phyloP scores from a whole-genome alignment of 305 asterid species.

The Ilex paraguariensis region DNA sequence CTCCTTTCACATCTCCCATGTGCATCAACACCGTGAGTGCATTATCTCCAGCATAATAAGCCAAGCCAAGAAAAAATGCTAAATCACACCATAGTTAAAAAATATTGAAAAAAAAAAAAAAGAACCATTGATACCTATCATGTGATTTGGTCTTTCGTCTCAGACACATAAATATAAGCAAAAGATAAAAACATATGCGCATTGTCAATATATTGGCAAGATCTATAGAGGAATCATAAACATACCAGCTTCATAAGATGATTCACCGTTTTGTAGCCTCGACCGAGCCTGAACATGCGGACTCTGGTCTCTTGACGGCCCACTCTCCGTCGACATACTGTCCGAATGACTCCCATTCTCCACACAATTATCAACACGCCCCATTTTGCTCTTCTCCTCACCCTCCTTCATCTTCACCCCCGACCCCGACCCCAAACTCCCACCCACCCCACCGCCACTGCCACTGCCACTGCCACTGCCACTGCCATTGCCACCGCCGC shows the following conservation, averaged over 20 bases:
- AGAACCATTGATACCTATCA: too few relatives aligned
- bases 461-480: too few relatives aligned
- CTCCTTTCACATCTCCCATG: too few relatives aligned
- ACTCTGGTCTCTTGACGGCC: constrained; percentile 66
- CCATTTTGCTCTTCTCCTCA: constrained; percentile 33
- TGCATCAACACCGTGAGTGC: too few relatives aligned
- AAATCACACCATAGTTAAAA: too few relatives aligned
- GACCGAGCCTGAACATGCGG: constrained; percentile 61
- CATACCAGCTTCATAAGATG: constrained; percentile 82
- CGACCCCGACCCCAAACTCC: constrained; percentile 18
- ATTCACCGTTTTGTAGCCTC: constrained; percentile 68
- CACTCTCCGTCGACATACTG: constrained; percentile 62
- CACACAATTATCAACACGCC: constrained; percentile 21
- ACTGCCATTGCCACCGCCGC: constrained; percentile 21
- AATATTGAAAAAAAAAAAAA: too few relatives aligned
- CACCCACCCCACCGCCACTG: neutral
- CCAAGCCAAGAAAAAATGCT: too few relatives aligned
- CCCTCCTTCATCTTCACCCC: constrained; percentile 42
- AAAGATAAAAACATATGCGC: too few relatives aligned
- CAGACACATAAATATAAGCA: too few relatives aligned
- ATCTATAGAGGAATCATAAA: constrained; percentile 4
- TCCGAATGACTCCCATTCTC: constrained; percentile 63
- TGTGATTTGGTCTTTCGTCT: too few relatives aligned
- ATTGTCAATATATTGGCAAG: too few relatives aligned
- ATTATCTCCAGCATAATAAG: too few relatives aligned